Conservation (phyloP, 75 land plant genomes). For the Azolla pinnata region DNA sequence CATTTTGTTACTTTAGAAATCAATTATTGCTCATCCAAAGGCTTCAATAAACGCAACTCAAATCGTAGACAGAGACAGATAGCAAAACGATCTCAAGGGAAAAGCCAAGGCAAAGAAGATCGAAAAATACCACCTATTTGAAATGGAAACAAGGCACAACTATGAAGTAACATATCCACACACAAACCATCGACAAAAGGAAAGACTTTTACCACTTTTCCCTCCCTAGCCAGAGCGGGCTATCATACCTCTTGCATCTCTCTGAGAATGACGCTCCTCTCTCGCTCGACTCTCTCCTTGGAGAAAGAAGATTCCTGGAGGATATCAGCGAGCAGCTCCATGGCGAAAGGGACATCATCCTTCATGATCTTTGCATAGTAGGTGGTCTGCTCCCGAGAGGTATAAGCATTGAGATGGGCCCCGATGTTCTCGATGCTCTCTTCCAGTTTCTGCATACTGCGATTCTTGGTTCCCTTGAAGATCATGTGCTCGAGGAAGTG, state of each 20-base stretch:
- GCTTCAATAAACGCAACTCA: too few species aligned
- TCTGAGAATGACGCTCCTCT: conserved; percentile 74
- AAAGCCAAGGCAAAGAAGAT: too few species aligned
- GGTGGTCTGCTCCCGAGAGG: conserved; percentile 89
- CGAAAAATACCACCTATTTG: too few species aligned
- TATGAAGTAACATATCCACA: too few species aligned
- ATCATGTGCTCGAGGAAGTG: conserved; percentile 97
- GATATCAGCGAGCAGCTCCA: conserved; percentile 80
- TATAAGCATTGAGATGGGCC: conserved; percentile 88
- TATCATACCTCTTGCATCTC: conserved; percentile 84
- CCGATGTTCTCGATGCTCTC: conserved; percentile 99
- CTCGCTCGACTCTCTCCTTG: conserved; percentile 45
- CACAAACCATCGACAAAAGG: too few species aligned
- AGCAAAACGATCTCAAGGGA: too few species aligned
- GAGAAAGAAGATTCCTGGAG: conserved; percentile 78
- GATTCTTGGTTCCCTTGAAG: conserved; percentile 75
- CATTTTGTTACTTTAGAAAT: too few species aligned
- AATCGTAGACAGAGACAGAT: too few species aligned
- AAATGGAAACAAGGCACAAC: too few species aligned
- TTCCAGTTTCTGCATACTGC: conserved; percentile 55
- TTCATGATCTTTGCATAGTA: conserved; percentile 80
- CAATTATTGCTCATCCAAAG: too few species aligned
- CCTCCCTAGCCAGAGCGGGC: too few species aligned
- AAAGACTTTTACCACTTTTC: too few species aligned
- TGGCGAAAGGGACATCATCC: conserved; percentile 53